Evolutionary conservation across 106 monocot genomes (phyloP), one percentile per base, ranked within the genome.

Genomic region (Iris macrosiphon): DNA sequence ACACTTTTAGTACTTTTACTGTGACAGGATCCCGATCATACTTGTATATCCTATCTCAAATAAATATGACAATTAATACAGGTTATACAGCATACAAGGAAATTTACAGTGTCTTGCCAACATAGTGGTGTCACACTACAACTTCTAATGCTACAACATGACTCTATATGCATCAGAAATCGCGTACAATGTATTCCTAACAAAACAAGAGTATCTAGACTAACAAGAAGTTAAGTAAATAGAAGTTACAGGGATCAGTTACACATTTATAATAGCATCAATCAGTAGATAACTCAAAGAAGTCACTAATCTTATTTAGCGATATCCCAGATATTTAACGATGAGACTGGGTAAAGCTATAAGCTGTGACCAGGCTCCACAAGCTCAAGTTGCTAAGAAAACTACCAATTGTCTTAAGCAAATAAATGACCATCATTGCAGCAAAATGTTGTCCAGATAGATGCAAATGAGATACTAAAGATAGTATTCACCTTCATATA

Each of bases 331-430:
- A 43, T 52, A 51, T 20, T 38, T 37, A 35, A 40, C 56, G 30
- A 23, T 30, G 21, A 31, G 27, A 11, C 17, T 23, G 50, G 33
- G 49, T 30, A 62, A 24, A 62, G 55, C 20, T 20, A 56, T 55
- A 56, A 45, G 19, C 9, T 44, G 12, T 35, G 50, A 29, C 26
- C 25, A 60, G 49, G 31, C 25, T 69, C 40, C 19, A 42, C n/a
- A 53, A 42, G 38, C 39, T 68, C 59, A 47, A 59, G 27, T 49
- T 23, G 22, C 45, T 55, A 59, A 59, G 44, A 54, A 66, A 50
- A 69, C 45, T 52, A 52, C 31, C 42, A 29, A 68, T 28, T 31
- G 60, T 69, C 39, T n/a, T n/a, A n/a, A n/a, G n/a, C n/a, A n/a
- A n/a, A n/a, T n/a, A n/a, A n/a, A n/a, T 57, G 23, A n/a, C n/a